phyloP scores from a whole-genome alignment of 805 yeast species.

The Priceomyces castillae region DNA sequence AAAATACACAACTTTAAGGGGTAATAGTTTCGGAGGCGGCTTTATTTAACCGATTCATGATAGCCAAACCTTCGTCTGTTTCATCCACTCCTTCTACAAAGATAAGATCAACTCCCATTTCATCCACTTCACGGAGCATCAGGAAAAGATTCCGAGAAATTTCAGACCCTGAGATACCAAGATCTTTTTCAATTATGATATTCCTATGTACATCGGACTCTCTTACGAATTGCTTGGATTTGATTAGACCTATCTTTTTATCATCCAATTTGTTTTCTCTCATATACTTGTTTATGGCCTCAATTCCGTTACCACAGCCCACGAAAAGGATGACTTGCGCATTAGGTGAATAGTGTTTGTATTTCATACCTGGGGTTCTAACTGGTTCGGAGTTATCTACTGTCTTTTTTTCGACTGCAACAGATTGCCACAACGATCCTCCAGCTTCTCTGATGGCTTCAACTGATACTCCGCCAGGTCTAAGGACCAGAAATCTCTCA shows the following conservation, averaged over 20 bases:
- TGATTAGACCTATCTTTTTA: conserved; percentile 51
- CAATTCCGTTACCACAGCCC: conserved; percentile 44
- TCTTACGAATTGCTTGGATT: conserved; percentile 35
- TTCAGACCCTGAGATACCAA: conserved; percentile 51
- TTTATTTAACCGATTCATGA: conserved; percentile 85
- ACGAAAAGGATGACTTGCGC: conserved; percentile 74
- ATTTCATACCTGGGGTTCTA: conserved; percentile 97
- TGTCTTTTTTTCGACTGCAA: conserved; percentile 61
- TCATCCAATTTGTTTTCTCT: conserved; percentile 12
- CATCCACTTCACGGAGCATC: conserved; percentile 73
- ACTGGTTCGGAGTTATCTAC: conserved; percentile 68
- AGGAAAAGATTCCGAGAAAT: conserved; percentile 77
- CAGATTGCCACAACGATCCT: conserved; percentile 64
- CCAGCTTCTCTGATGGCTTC: conserved; percentile 70
- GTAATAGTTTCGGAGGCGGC: conserved; percentile 63
- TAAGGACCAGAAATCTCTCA: conserved; percentile 77
- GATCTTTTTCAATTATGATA: conserved; percentile 27
- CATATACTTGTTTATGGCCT: conserved; percentile 29
- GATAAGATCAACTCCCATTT: conserved; percentile 61
- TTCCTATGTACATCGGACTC: conserved; percentile 15
- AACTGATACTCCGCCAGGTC: conserved; percentile 91
- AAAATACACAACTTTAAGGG: background rate
- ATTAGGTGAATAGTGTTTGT: conserved; percentile 88
- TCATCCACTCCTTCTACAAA: conserved; percentile 83
- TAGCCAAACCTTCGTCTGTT: conserved; percentile 81